Base-by-base conservation (phyloP, 2,329 filamentous ascomycete species). In the Claviceps sp. region DNA sequence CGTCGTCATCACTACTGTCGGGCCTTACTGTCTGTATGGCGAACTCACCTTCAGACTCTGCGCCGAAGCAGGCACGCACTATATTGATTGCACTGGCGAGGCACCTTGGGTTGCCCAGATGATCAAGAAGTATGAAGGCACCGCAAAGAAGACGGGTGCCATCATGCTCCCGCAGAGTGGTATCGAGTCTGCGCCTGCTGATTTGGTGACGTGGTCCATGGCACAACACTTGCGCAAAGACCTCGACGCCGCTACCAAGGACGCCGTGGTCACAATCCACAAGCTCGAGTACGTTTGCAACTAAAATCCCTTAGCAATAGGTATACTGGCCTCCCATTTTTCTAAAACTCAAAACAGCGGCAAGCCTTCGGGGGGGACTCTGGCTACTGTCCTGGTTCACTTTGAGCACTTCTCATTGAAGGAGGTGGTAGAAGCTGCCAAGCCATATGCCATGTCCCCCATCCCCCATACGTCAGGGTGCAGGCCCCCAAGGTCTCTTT, bases 71-170 rank as follows among this genome's bases (percentile, higher is more conserved):
- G 80, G 80, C 55, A 84, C 81, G 1, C 79, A 84, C 62, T 84
- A 84, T 58, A 62, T 84, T 40, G 81, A 84, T 61, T 75, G 76
- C 46, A 84, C 79, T 0, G 81, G 81, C 50, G 81, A 84, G 62
- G 67, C 73, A 11, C 72, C 76, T 1, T 84, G 74, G 68, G 74
- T 79, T 18, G 62, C 67, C n/a, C 65, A 67, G 26, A 84, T 84
- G 80, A 77, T 81, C 55, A 68, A 70, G 51, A 79, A 78, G 59
- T 81, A 84, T 60, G 75, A 79, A 51, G 59, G 62, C 2, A 62
- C 63, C 4, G 81, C 81, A 20, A 72, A 76, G 60, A 60, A 65
- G 37, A 76, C 67, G 20, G 80, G 80, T 14, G 77, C 78, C 34
- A 72, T 79, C 58, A 70, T 84, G 67, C 71, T 85, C 48, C 78